Evolutionary conservation across 2,329 filamentous ascomycete genomes (phyloP), one percentile per base, ranked within the genome.

Genomic region (Boeremia exigua): DNA sequence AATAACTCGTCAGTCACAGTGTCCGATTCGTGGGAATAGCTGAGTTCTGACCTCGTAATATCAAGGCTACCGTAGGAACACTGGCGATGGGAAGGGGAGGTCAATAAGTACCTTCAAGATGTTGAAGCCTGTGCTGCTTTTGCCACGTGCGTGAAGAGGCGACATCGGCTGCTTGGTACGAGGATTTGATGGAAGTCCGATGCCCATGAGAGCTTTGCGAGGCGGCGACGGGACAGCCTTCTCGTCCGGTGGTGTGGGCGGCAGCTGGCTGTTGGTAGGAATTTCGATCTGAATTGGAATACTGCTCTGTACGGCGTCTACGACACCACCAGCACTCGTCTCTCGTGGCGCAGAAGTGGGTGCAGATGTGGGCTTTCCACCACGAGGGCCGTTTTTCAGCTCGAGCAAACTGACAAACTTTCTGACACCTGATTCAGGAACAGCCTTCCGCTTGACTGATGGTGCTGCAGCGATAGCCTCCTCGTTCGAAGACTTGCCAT

Each of bases 81-180:
- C 64, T 47, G 61, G 62, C 48, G 63, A 46, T 48, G 63, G 65
- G 38, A 66, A 60, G 44, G 65, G 56, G 54, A 68, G 49, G 53
- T 67, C 52, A 27, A 66, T 64, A 64, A 66, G 59, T 70, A 75
- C 72, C 65, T 74, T 72, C 59, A 75, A 60, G 29, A 74, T 63
- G 47, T 72, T 70, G 52, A 76, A 74, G 29, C 72, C 70, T 12
- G 73, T 74, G 53, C 67, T 74, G 54, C 74, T 76, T 55, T 75
- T 75, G 17, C 73, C 71, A 10, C 71, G 70, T 33, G 60, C 50
- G 45, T 75, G 73, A 48, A 70, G 67, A 33, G 66, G 62, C 23
- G 63, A 63, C 9, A 46, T 50, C 32, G 53, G 67, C 29, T 52
- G 56, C 49, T 63, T 67, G 38, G 60, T 53, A 32, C 67, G 66